Percentiles rank a stretch among this genome's conserved stretches.
phyloP scores from a whole-genome alignment of 164 flowering plant genomes.

The Berberis thunbergii region DNA sequence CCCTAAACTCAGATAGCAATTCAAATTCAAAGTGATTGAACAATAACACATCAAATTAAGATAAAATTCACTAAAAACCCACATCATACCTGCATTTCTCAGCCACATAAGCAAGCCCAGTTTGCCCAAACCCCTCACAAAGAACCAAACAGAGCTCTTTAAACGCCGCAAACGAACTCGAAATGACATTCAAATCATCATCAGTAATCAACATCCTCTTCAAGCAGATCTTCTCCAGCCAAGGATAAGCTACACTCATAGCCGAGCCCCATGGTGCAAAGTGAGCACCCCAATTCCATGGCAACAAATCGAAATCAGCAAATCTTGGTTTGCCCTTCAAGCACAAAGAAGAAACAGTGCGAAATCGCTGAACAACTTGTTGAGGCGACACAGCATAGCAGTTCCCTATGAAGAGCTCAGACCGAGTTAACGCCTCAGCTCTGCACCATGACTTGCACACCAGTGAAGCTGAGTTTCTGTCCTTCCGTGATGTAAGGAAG shows the following conservation, averaged over 20 bases:
- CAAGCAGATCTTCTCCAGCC: constrained; percentile 54
- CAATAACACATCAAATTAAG: neutral
- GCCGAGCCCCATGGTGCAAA: constrained; percentile 56
- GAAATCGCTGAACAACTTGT: constrained; percentile 45
- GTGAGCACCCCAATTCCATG: constrained; percentile 72
- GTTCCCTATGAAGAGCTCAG: constrained; percentile 79
- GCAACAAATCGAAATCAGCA: constrained; percentile 72
- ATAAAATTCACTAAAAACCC: neutral
- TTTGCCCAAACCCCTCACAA: constrained; percentile 84
- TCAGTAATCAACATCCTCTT: constrained; percentile 76
- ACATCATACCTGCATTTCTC: constrained; percentile 52
- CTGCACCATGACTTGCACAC: constrained; percentile 84
- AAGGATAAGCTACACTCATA: constrained; percentile 40
- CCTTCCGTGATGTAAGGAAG: constrained; percentile 58
- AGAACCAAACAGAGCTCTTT: constrained; percentile 66
- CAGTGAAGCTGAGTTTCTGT: constrained; percentile 77
- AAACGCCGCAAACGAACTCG: constrained; percentile 39
- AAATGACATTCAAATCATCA: constrained; percentile 48
- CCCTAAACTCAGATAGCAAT: neutral
- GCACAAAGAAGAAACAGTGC: constrained; percentile 33
- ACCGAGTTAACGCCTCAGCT: constrained; percentile 62
- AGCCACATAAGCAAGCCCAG: constrained; percentile 61
- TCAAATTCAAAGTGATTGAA: neutral
- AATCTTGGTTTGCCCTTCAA: constrained; percentile 87
- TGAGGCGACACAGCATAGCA: constrained; percentile 67